A percentile compares a stretch with the other conserved stretches of the same genome.
phyloP scores from a whole-genome alignment of 1,284 basidiomycete species.

The Polyporus tsugae region DNA sequence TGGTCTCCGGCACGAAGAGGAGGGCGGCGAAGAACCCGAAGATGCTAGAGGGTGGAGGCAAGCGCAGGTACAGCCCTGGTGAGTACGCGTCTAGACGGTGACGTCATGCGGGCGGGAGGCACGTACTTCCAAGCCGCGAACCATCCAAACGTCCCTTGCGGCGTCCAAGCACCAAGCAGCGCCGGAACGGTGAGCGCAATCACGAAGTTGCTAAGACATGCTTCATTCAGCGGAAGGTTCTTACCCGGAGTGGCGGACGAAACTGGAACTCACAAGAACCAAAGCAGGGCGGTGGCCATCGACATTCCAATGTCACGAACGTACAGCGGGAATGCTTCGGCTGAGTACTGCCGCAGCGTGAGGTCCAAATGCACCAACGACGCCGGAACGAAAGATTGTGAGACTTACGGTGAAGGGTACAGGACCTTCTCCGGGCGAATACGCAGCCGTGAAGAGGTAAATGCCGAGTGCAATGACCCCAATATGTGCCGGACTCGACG shows the following conservation, averaged over 20 bases:
- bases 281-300: constrained; percentile 65
- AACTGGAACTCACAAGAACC: constrained; percentile 55
- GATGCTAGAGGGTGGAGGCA: constrained; percentile 32
- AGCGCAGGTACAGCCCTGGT: neutral
- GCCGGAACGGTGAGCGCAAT: constrained; percentile 73
- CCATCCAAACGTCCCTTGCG: constrained; percentile 70
- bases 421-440: constrained; percentile 81
- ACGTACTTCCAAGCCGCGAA: constrained; percentile 51
- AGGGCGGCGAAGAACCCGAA: constrained; percentile 58
- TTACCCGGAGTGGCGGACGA: neutral
- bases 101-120: neutral
- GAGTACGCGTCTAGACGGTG: neutral
- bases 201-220: constrained; percentile 54
- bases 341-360: constrained; percentile 53
- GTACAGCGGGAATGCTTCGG: constrained; percentile 78
- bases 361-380: no score
- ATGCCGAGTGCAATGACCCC: constrained; percentile 66
- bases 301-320: constrained; percentile 80
- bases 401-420: constrained; percentile 68
- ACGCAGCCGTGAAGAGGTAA: constrained; percentile 69
- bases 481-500: constrained; percentile 48
- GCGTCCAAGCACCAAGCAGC: constrained; percentile 62
- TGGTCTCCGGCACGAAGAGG: constrained; percentile 82
- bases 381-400: neutral
- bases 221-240: neutral